Evolutionary conservation across 768 basidiomycete genomes (phyloP).

Genomic region (Rubroboletus satanas): DNA sequence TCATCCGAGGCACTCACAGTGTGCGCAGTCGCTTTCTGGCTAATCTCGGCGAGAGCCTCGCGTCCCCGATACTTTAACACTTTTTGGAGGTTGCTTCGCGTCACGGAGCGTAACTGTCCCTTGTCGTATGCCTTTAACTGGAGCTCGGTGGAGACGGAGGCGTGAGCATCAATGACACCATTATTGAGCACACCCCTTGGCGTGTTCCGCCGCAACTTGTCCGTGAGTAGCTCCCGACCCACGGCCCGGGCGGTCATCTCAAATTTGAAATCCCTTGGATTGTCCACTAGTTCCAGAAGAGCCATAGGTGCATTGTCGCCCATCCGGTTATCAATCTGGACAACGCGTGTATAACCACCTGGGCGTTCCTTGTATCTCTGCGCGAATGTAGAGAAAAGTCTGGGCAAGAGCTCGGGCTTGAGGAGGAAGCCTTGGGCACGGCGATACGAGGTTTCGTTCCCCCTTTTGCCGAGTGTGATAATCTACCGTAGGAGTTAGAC

Average conservation of each 20-base stretch:
- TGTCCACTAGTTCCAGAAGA: constrained; percentile 92
- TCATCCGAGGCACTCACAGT: constrained; percentile 47
- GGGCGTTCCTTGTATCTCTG: constrained; percentile 75
- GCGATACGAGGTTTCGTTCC: constrained; percentile 61
- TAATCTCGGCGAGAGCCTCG: constrained; percentile 45
- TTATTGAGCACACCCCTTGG: constrained; percentile 48
- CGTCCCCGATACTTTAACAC: constrained; percentile 55
- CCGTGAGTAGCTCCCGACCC: constrained; percentile 74
- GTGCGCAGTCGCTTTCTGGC: constrained; percentile 57
- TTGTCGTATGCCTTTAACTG: constrained; percentile 35
- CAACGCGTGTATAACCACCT: constrained; percentile 94
- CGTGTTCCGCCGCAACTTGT: constrained; percentile 44
- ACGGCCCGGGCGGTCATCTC: constrained; percentile 86
- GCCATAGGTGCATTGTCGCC: constrained; percentile 95
- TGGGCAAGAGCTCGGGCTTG: constrained; percentile 66
- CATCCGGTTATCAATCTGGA: constrained; percentile 82
- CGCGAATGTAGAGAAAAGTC: constrained; percentile 77
- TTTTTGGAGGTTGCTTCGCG: constrained; percentile 75
- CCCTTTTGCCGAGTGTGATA: constrained; percentile 90
- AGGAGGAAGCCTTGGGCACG: constrained; percentile 79
- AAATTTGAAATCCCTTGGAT: constrained; percentile 81
- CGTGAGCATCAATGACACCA: constrained; percentile 43
- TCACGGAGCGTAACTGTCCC: constrained; percentile 54
- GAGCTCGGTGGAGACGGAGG: constrained; percentile 49
- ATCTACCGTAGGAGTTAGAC: constrained; percentile 45